phyloP scores from a whole-genome alignment of 768 basidiomycete genomes.

The Agaricus sinodeliciosus region DNA sequence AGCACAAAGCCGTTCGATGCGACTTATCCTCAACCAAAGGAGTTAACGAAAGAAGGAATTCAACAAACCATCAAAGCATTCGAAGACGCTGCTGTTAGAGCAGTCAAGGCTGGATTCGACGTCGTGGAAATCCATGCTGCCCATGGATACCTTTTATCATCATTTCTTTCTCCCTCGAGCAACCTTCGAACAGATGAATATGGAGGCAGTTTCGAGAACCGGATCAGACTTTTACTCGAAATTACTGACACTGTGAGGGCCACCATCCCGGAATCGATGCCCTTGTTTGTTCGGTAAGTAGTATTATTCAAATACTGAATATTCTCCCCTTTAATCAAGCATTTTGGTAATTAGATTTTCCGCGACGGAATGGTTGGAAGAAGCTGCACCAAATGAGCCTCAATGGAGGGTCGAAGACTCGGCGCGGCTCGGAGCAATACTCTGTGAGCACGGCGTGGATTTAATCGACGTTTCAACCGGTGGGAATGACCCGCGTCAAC shows the following conservation, averaged over 20 bases:
- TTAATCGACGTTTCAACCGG: constrained; percentile 68
- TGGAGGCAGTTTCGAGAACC: constrained; percentile 67
- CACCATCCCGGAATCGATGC: constrained; percentile 52
- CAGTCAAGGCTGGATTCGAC: constrained; percentile 54
- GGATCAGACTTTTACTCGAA: constrained; percentile 54
- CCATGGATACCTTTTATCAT: constrained; percentile 53
- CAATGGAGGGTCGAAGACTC: constrained; percentile 71
- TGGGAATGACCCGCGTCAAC: constrained; percentile 43
- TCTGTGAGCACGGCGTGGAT: constrained; percentile 64
- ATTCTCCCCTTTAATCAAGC: neutral
- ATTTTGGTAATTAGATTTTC: constrained; percentile 38
- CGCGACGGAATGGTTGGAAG: constrained; percentile 70
- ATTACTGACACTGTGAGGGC: constrained; percentile 58
- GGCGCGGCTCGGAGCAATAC: constrained; percentile 47
- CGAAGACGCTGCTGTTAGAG: constrained; percentile 41
- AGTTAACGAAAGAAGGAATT: constrained; percentile 51
- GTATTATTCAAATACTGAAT: neutral
- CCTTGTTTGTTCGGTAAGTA: constrained; percentile 62
- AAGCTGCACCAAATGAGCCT: constrained; percentile 47
- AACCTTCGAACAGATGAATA: constrained; percentile 66
- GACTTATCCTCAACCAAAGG: constrained; percentile 46
- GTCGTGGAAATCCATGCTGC: constrained; percentile 59
- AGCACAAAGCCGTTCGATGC: constrained; percentile 40
- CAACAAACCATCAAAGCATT: constrained; percentile 51
- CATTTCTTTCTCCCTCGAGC: constrained; percentile 51